Evolutionary conservation across 2,329 filamentous ascomycete genomes (phyloP), one percentile per base, ranked within the genome.

Genomic region (Botryotinia convoluta): DNA sequence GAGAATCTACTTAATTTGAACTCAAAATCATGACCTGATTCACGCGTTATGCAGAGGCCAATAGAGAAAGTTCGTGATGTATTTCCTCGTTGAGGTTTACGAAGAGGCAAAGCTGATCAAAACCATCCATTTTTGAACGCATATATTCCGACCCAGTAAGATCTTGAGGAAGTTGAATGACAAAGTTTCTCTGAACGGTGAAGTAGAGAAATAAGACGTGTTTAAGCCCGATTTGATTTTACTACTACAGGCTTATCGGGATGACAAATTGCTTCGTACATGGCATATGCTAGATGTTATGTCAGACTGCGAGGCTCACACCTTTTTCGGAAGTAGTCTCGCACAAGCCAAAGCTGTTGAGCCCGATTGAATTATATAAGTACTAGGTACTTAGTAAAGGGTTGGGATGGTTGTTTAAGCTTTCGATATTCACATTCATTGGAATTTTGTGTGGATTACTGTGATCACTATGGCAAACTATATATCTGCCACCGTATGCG

Each of bases 21-120:
- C 51, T 32, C 7, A 57, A 57, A 3, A 29, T 29, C 8, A 29
- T 18, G 51, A 29, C n/a, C 14, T 32, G 16, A 18, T 4, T 9
- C 6, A 29, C 3, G n/a, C 3, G 3, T 1, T 18, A 29, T 29
- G 14, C 0, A 29, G 3, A 32, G 0, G n/a, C 2, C 12, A n/a
- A 51, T 51, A 51, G 8, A 51, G 0, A 51, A n/a, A 12, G 26
- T 16, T 18, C 14, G 14, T 32, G n/a, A 18, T 29, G 16, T 57
- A 29, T 18, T 57, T 18, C 7, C 14, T 9, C 29, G n/a, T 2
- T 29, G 6, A 57, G 8, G 51, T 29, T 57, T 18, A 32, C n/a
- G 51, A 57, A 57, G n/a, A 29, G 51, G n/a, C 7, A 18, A 57
- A 29, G 51, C 14, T 57, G n/a, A 18, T 29, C 51, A 4, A 29